Base-by-base conservation (phyloP, 139 green algal genomes). In the Diplosphaera chodatii region DNA sequence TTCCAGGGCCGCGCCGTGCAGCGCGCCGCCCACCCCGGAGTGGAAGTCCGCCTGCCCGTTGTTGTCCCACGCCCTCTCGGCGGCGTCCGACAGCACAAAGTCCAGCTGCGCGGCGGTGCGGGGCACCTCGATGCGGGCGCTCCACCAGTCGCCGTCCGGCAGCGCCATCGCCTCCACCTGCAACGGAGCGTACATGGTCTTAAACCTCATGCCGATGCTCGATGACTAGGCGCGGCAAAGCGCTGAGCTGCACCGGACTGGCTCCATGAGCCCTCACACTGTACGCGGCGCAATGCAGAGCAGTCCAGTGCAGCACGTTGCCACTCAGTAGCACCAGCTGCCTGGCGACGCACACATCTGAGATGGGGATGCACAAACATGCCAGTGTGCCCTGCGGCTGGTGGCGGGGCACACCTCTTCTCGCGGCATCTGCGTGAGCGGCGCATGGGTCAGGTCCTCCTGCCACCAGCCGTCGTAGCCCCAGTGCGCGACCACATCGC, bases 401-500 rank as follows among this genome's bases (percentile, higher is more conserved):
- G n/a, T n/a, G n/a, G n/a, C n/a, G n/a, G n/a, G n/a, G n/a, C 31
- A 10, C 32, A 48, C 64, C 64, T 48, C 64, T 5, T 30, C 10
- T 8, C 29, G 29, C 6, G 32, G 64, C 64, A 48, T 5, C n/a
- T 4, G 32, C 4, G 6, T 29, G n/a, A 21, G 10, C 30, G 68
- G 15, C 63, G 90, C 82, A 73, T 86, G 55, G 65, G 82, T 84
- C 32, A 66, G 69, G 41, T 89, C 75, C 73, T 93, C 67, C 66
- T 93, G 82, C 74, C 78, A 89, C 91, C 91, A 96, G 68, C 81
- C 83, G 70, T 96, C 90, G 62, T 88, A 89, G 16, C 90, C 89
- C 32, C 95, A n/a, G 63, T 93, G 84, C 66, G 92, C 25, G 29
- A 82, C 40, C 25, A 92, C 78, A 63, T 66, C 70, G 62, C 18